A percentile compares a stretch with the other conserved stretches of the same genome.
Evolutionary conservation across 495 filamentous ascomycete genomes (phyloP).

Genomic region (Friedmanniomyces endolithicus): DNA sequence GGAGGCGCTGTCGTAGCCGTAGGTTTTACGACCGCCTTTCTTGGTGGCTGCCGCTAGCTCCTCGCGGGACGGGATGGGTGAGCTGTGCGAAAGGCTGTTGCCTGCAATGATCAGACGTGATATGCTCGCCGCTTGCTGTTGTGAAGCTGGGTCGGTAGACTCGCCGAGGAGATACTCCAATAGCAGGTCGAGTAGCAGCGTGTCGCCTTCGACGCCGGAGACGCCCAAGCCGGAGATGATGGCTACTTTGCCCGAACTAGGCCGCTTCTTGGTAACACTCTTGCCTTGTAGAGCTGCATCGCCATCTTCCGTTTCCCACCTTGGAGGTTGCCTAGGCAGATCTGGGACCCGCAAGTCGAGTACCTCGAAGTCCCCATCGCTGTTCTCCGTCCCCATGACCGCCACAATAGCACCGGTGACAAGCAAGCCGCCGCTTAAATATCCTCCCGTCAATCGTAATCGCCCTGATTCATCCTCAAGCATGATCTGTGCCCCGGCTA

Average conservation of each 20-base stretch:
- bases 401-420: slow-evolving; percentile 89
- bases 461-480: slow-evolving; percentile 94
- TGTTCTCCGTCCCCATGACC: slow-evolving; percentile 83
- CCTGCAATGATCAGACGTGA: slow-evolving; percentile 82
- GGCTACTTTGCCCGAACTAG: slow-evolving; percentile 48
- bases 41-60: slow-evolving; percentile 32
- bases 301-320: slow-evolving; percentile 52
- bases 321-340: slow-evolving; percentile 62
- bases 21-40: slow-evolving; percentile 56
- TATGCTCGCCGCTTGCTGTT: slow-evolving; percentile 53
- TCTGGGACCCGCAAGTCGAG: slow-evolving; percentile 81
- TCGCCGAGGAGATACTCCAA: slow-evolving; percentile 84
- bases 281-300: slow-evolving; percentile 31
- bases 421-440: slow-evolving; percentile 51
- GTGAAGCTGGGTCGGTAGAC: slow-evolving; percentile 43
- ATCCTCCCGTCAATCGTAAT: slow-evolving; percentile 61
- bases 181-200: slow-evolving; percentile 61
- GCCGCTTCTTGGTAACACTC: slow-evolving; percentile 34
- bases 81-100: slow-evolving; percentile 56
- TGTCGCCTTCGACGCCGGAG: slow-evolving; percentile 55
- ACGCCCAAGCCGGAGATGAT: slow-evolving; percentile 82
- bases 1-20: slow-evolving; percentile 79
- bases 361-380: slow-evolving; percentile 83
- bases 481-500: slow-evolving; percentile 45
- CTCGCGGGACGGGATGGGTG: slow-evolving; percentile 36